Base-by-base conservation (phyloP, 2,329 filamentous ascomycete species). In the Alternaria brassicae region DNA sequence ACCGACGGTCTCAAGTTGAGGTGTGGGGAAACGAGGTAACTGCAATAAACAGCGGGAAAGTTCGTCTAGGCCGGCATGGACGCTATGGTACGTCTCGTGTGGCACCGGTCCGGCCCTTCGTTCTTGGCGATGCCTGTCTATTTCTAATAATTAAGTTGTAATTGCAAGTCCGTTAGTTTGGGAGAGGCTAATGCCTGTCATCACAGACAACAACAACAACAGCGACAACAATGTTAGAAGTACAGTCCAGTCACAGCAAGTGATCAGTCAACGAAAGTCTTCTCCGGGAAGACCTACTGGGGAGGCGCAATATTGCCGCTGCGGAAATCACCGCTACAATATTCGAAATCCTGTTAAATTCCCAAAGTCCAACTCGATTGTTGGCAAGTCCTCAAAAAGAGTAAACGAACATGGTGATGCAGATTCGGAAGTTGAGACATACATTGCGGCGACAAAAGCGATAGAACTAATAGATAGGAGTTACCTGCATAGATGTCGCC, bases 91-190 rank as follows among this genome's bases (percentile, higher is more conserved):
- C 47, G 34, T n/a, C 40, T 47, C 48, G 19, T 55, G 32, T 52
- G 40, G 51, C 51, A 30, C 32, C 56, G 50, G 56, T 44, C 56
- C 51, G 56, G 51, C 37, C 44, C 39, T 27, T 55, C 21, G 21
- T 44, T 19, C 17, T 23, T 40, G 40, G 44, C 19, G 6, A 49
- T 50, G 32, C 51, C 44, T 39, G 44, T 37, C n/a, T 25, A 42
- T 6, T 42, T 2, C 2, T 1, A 12, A n/a, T 1, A 28, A 41
- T 17, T 41, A 27, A 13, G 45, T 53, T 53, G 19, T 45, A n/a
- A 42, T 30, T 12, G 19, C 32, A 13, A 45, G 34, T 53, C 28
- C 21, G 44, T 15, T 19, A 15, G 30, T 32, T 28, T 30, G 27
- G 28, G 7, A 47, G 44, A 21, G 44, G 44, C 44, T 34, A 4